Percentiles rank a stretch among this genome's conserved stretches.
phyloP scores from a whole-genome alignment of 2,329 filamentous ascomycete genomes.

The Coniella lustricola region DNA sequence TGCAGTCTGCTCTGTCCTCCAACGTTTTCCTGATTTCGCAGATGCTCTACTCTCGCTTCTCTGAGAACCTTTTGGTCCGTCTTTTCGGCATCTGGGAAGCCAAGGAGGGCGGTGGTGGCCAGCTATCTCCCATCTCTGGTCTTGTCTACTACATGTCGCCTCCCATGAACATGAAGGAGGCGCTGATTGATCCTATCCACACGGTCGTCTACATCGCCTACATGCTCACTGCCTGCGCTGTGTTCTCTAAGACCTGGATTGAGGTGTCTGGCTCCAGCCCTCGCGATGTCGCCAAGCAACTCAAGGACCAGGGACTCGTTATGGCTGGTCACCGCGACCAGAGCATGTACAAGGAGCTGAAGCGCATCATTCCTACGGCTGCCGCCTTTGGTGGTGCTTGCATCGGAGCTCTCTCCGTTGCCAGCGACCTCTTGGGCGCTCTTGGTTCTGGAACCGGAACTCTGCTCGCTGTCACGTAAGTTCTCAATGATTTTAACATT shows the following conservation, averaged over 20 bases:
- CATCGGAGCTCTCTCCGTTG: constrained; percentile 94
- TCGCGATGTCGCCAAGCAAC: constrained; percentile 96
- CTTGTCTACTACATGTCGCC: constrained; percentile 99
- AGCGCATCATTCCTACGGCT: constrained; percentile 97
- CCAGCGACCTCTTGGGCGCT: constrained; percentile 91
- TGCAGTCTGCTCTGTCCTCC: constrained; percentile 96
- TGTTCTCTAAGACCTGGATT: constrained; percentile 99
- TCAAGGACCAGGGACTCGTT: constrained; percentile 98
- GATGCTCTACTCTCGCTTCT: constrained; percentile 99
- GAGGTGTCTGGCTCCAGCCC: constrained; percentile 97
- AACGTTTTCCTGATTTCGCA: constrained; percentile 99
- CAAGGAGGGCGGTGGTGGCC: constrained; percentile 87
- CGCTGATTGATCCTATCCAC: constrained; percentile 93
- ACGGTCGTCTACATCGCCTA: constrained; percentile 92
- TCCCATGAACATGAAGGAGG: constrained; percentile 94
- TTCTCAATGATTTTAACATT: constrained; percentile 25
- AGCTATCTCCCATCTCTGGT: constrained; percentile 88
- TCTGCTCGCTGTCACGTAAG: constrained; percentile 95
- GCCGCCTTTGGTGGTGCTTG: constrained; percentile 98
- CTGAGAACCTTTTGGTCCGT: constrained; percentile 95
- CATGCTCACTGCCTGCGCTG: constrained; percentile 87
- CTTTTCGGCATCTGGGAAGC: constrained; percentile 98
- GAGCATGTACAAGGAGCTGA: constrained; percentile 99
- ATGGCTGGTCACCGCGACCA: constrained; percentile 99
- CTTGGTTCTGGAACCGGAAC: constrained; percentile 97